These are phyloP conservation scores for Gossypium schwendimanii DNA, from an alignment of 441 rosid genomes.

Conservation along the genomic window DNA sequence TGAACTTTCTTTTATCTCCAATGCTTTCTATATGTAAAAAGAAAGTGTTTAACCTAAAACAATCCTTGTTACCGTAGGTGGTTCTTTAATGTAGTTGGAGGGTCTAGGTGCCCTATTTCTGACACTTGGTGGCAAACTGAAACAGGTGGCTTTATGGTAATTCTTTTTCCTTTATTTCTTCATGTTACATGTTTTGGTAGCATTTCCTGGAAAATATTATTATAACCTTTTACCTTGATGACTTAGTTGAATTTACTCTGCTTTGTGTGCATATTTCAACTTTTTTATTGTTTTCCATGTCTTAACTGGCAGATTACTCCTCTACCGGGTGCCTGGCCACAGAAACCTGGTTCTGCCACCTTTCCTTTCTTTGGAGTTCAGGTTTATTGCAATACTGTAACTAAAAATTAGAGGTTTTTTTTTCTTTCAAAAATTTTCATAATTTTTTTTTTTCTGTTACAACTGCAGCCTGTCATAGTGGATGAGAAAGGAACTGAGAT, in stretches of 20 bases:
- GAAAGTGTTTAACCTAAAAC: conserved; percentile 1
- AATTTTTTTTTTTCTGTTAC: conserved; percentile 13
- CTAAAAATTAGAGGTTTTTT: neutral
- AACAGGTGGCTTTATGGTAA: conserved; percentile 96
- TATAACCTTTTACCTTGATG: neutral
- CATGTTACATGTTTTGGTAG: neutral
- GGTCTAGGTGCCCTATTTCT: conserved; percentile 86
- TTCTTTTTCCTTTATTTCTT: neutral
- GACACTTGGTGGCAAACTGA: conserved; percentile 99
- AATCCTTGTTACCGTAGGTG: conserved; percentile 47
- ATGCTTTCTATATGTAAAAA: neutral
- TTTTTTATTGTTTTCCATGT: conserved; percentile 8
- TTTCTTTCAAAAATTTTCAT: conserved; percentile 8
- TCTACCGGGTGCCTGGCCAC: conserved; percentile 97
- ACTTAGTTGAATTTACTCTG: neutral
- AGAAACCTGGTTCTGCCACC: conserved; percentile 99
- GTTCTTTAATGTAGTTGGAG: conserved; percentile 89
- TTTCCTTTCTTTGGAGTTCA: conserved; percentile 99
- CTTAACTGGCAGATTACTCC: conserved; percentile 69
- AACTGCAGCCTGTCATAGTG: conserved; percentile 76
- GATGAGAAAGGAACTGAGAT: conserved; percentile 95
- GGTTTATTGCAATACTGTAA: conserved; percentile 34
- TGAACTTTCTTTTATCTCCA: neutral
- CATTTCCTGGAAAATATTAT: neutral
- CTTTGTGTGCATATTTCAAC: conserved; percentile 6